Base-by-base conservation (phyloP, 805 yeast species). In the Cyberlindnera samutprakarnensis region DNA sequence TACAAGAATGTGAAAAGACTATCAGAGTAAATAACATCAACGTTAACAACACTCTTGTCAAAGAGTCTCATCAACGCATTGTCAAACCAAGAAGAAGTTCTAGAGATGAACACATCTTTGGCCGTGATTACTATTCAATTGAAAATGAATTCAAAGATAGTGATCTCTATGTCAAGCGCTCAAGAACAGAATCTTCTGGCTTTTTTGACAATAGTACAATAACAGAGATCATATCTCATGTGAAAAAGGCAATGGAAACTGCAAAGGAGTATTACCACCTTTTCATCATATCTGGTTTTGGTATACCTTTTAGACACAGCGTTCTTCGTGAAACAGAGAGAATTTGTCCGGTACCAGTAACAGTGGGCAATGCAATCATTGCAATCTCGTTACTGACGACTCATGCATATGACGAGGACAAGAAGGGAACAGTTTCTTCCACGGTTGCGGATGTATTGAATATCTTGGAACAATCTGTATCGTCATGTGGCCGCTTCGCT, bases 331-430 rank as follows among this genome's bases (percentile, higher is more conserved):
- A 78, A 41, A 70, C 85, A 1, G 75, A 74, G 37, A 66, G 71
- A 15, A 56, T 85, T 23, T 64, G 78, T 3, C 65, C 75, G n/a
- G 66, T 76, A 31, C 75, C 84, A 1, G 70, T 69, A 31, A 81
- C 82, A 1, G 70, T 68, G 34, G 83, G 83, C 5, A 75, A 78
- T 47, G 71, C 84, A 0, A 72, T 79, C 14, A 68, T 79, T 30
- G 65, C 82, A 2, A 51, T 80, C 10, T 58, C 84, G 3, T 66
- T 78, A 31, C 59, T 79, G 34, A 58, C 77, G 14, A 54, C 75
- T 6, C 75, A 72, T 46, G 74, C 87, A 1, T 64, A 72, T 16
- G 74, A 70, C 30, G 87, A 80, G 49, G 87, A 78, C 41, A 72
- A 72, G 35, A 68, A 61, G 32, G 68, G 72, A 18, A 59, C 68